A percentile compares a stretch with the other conserved stretches of the same genome.
Conservation (phyloP, 257 asterid species). For the Leptodermis oblonga region DNA sequence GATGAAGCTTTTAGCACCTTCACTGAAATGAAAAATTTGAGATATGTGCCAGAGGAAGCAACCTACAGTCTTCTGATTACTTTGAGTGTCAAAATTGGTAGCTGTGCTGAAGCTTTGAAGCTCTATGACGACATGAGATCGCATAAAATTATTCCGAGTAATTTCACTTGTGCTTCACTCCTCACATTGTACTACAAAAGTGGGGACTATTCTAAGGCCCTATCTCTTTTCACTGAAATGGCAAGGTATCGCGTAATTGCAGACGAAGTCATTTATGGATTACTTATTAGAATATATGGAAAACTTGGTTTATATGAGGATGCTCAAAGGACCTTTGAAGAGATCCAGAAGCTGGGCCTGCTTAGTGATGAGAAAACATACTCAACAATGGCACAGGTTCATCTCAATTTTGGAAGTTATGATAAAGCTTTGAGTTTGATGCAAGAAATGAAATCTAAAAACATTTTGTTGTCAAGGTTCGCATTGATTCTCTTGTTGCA, state of each 20-base stretch:
- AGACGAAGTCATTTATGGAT: constrained; percentile 90
- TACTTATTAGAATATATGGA: constrained; percentile 90
- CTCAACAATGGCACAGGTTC: constrained; percentile 92
- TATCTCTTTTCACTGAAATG: constrained; percentile 85
- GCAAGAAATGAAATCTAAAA: constrained; percentile 63
- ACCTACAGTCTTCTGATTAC: constrained; percentile 84
- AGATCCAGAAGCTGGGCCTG: constrained; percentile 53
- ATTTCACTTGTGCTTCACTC: constrained; percentile 93
- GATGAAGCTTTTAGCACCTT: constrained; percentile 65
- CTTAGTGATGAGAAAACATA: constrained; percentile 69
- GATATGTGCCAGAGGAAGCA: constrained; percentile 85
- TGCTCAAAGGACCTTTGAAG: constrained; percentile 69
- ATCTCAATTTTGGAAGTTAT: constrained; percentile 54
- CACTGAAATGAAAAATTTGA: constrained; percentile 61
- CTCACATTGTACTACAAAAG: constrained; percentile 63
- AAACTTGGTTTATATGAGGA: constrained; percentile 91
- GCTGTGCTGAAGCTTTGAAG: constrained; percentile 44
- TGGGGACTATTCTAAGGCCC: constrained; percentile 79
- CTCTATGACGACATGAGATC: constrained; percentile 89
- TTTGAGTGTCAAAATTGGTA: constrained; percentile 49
- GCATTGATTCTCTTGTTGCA: constrained; percentile 54
- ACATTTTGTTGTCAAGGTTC: constrained; percentile 57
- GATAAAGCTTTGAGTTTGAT: constrained; percentile 69
- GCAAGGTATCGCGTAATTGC: constrained; percentile 52
- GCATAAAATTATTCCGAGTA: constrained; percentile 64